A percentile compares a stretch with the other conserved stretches of the same genome.
phyloP scores from a whole-genome alignment of 2,329 filamentous ascomycete species.

The Dichotomopilus funicola region DNA sequence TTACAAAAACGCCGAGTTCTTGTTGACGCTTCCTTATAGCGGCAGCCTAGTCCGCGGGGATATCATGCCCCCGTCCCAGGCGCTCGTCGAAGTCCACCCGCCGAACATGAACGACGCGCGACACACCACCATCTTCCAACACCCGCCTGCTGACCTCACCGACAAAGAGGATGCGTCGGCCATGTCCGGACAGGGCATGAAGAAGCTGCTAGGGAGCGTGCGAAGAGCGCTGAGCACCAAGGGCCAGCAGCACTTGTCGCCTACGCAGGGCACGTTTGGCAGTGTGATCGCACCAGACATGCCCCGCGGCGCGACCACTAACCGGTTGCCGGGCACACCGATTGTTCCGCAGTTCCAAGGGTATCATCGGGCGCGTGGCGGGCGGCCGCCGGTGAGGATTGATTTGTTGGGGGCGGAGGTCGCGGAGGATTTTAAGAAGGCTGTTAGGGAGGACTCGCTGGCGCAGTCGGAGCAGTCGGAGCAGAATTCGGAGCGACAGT shows the following conservation, averaged over 20 bases:
- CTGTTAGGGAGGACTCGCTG: constrained; percentile 59
- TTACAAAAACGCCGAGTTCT: constrained; percentile 49
- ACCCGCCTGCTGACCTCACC: constrained; percentile 30
- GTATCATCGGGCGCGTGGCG: constrained; percentile 33
- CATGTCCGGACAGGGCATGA: constrained; percentile 70
- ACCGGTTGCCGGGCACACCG: constrained; percentile 53
- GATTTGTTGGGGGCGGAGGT: constrained; percentile 77
- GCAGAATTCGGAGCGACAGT: constrained; percentile 20
- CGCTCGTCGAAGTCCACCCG: constrained; percentile 65
- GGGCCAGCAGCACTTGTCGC: constrained; percentile 39
- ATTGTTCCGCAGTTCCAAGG: constrained; percentile 51
- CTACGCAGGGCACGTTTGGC: constrained; percentile 39
- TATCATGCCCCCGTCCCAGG: constrained; percentile 72
- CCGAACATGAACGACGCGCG: constrained; percentile 42
- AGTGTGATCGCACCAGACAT: constrained; percentile 45
- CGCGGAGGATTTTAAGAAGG: constrained; percentile 71
- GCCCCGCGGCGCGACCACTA: constrained; percentile 48
- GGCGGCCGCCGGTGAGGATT: constrained; percentile 57
- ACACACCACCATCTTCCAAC: constrained; percentile 48
- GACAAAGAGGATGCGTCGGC: constrained; percentile 46
- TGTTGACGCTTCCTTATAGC: constrained; percentile 61
- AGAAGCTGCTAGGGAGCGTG: constrained; percentile 78
- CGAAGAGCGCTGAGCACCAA: constrained; percentile 69
- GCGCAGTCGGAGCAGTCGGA: constrained; percentile 33
- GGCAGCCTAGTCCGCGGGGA: constrained; percentile 85